Percentiles rank a stretch among this genome's conserved stretches.
phyloP scores from a whole-genome alignment of 805 yeast genomes.

The Clavispora vitiphila region DNA sequence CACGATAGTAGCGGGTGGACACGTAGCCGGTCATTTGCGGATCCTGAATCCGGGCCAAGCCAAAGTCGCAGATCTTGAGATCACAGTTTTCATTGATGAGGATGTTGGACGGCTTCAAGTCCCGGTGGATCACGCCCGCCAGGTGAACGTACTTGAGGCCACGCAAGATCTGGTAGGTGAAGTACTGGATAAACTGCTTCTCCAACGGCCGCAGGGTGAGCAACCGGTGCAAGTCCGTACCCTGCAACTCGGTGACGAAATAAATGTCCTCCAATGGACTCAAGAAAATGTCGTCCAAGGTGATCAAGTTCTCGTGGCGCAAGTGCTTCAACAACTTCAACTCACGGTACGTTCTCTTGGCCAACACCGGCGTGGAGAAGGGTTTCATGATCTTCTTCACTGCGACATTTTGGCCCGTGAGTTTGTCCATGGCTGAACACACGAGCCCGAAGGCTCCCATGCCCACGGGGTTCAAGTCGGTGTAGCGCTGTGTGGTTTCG shows the following conservation, averaged over 20 bases:
- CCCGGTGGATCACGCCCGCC: conserved; percentile 89
- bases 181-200: conserved; percentile 94
- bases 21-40: conserved; percentile 99
- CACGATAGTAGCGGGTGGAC: conserved; percentile 91
- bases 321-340: conserved; percentile 87
- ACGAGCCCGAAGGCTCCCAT: conserved; percentile 99
- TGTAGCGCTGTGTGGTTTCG: conserved; percentile 85
- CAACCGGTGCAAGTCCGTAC: conserved; percentile 90
- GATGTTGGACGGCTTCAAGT: conserved; percentile 79
- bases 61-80: conserved; percentile 88
- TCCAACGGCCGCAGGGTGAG: conserved; percentile 91
- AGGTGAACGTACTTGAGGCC: conserved; percentile 88
- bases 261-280: conserved; percentile 94
- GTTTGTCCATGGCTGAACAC: conserved; percentile 89
- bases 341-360: conserved; percentile 95
- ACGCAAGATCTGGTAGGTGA: conserved; percentile 87
- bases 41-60: conserved; percentile 94
- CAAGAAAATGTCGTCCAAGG: conserved; percentile 32
- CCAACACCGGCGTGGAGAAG: conserved; percentile 87
- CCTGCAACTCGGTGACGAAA: conserved; percentile 94
- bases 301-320: conserved; percentile 90
- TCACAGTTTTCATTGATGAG: conserved; percentile 87
- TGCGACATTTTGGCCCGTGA: conserved; percentile 91
- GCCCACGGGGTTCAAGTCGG: conserved; percentile 94
- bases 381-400: conserved; percentile 98